These are phyloP conservation scores for Fusarium sp. DNA, from an alignment of 2,329 filamentous ascomycete genomes.

Conservation along the genomic window DNA sequence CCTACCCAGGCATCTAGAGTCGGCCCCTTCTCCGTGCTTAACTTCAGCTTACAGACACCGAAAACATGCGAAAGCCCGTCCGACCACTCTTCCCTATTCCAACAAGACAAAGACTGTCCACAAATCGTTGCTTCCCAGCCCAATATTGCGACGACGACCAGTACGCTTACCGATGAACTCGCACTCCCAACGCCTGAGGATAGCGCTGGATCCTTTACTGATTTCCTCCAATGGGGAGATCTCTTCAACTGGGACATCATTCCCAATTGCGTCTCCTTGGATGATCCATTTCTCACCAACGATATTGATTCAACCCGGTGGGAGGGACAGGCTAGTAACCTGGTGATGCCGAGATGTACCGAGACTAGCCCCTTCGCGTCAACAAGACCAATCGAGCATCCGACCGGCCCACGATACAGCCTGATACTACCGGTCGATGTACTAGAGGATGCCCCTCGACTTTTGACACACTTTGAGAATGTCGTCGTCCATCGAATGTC, in stretches of 20 bases:
- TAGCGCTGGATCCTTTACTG: not conserved
- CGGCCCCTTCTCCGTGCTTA: not conserved
- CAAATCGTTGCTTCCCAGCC: not conserved
- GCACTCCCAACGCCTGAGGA: not conserved
- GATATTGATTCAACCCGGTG: not conserved
- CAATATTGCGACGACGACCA: not conserved
- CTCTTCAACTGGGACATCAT: not conserved
- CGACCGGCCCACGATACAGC: too few relatives aligned
- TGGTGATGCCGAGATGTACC: not conserved
- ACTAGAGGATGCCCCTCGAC: not conserved
- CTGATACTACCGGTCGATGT: not conserved
- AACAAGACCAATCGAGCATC: not conserved
- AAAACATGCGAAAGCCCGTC: not conserved
- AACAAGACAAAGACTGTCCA: not conserved
- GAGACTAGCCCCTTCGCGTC: not conserved
- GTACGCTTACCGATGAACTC: not conserved
- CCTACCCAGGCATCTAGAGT: not conserved
- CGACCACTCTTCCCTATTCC: not conserved
- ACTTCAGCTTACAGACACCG: not conserved
- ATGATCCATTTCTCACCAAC: not conserved
- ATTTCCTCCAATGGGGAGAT: not conserved
- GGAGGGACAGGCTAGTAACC: not conserved
- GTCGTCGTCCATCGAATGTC: not conserved
- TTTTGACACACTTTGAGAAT: not conserved
- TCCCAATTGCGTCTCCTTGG: not conserved